phyloP scores from a whole-genome alignment of 495 filamentous ascomycete species.

The Tuber calosporum region DNA sequence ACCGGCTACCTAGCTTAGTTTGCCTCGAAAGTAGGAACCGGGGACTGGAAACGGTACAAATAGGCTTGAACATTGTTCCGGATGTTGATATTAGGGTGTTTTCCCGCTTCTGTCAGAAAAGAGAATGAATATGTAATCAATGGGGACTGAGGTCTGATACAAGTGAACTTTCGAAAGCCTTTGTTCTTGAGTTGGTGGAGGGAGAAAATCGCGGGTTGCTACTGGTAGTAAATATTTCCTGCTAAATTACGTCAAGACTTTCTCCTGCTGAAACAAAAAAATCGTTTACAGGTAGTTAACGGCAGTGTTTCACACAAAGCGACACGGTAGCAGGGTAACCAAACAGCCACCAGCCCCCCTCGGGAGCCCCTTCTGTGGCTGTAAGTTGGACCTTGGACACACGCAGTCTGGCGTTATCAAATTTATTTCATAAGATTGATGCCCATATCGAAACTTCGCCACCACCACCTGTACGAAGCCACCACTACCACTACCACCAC shows the following conservation, averaged over 20 bases:
- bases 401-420: neutral
- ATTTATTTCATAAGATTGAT: too few species aligned
- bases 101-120: neutral
- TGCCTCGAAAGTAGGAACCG: neutral
- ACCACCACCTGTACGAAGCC: too few species aligned
- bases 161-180: neutral
- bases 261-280: neutral
- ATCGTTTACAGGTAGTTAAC: neutral
- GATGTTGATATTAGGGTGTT: neutral
- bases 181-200: neutral
- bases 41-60: neutral
- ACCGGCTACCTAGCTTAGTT: neutral
- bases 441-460: too few species aligned
- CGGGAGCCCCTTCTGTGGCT: neutral
- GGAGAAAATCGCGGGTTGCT: neutral
- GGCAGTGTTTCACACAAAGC: neutral
- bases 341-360: neutral
- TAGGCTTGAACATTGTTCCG: neutral
- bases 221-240: neutral
- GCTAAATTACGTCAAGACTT: neutral
- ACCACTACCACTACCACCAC: too few species aligned
- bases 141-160: neutral
- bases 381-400: neutral
- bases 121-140: neutral
- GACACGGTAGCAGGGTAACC: neutral